Base-by-base conservation (phyloP, 2,329 filamentous ascomycete species). In the Stachybotrys echinatus region DNA sequence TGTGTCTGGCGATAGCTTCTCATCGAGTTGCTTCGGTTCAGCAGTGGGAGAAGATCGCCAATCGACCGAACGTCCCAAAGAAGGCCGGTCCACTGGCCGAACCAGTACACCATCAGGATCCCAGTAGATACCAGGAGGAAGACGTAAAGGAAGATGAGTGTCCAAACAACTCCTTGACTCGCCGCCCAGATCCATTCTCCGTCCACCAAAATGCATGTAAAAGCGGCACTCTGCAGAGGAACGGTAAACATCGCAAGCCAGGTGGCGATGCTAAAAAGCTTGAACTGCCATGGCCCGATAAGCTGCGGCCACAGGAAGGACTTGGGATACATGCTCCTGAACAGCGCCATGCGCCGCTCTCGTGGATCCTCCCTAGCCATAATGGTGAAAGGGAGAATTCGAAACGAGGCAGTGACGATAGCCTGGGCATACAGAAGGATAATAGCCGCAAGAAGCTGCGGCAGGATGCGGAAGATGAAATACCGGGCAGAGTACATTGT, bases 401-500 rank as follows among this genome's bases (percentile, higher is more conserved):
- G 84, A 55, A 87, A 83, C n/a, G 91, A 79, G 3, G 91, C 83
- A 1, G 79, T 76, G 57, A 90, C 80, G 38, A 96, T 74, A 56
- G 84, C 81, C 59, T 95, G 85, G 1, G 89, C 78, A 75, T 89
- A 95, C 6, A 96, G 65, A 43, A 94, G 75, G 34, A 95, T 70
- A 12, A 85, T 56, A 19, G 83, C 83, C 0, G 85, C 89, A 14
- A 95, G 63, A 0, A 95, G 72, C 50, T 91, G 89, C 2, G 92
- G 92, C 2, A 96, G 71, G 55, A 95, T 89, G 53, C 90, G 81
- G 65, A 95, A 94, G 44, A 95, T 68, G 65, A 96, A 96, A 68
- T 95, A 96, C 55, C 84, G 78, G 8, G 77, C 77, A 46, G 85
- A 86, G 53, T 88, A 87, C 50, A 90, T 85, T 23, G 70, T 74